phyloP scores from a whole-genome alignment of 1,139 yeast genomes.

The Taphrina pruni region DNA sequence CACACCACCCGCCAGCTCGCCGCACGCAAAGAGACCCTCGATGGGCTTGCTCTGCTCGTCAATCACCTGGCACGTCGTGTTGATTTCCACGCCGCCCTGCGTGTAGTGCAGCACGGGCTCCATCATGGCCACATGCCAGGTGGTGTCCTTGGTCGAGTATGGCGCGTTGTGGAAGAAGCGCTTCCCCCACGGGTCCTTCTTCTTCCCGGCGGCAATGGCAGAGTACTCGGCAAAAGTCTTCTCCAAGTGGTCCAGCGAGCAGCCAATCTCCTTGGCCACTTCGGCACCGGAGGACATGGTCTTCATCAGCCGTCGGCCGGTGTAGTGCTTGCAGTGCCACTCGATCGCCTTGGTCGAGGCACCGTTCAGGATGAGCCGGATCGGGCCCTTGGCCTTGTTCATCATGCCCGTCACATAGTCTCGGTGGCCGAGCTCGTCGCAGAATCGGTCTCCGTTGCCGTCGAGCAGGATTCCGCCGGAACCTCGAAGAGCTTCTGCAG shows the following conservation, averaged over 20 bases:
- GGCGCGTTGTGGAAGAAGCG: constrained; percentile 62
- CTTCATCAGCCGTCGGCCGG: constrained; percentile 68
- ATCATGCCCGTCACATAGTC: constrained; percentile 70
- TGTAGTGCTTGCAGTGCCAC: constrained; percentile 59
- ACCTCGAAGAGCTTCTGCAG: constrained; percentile 80
- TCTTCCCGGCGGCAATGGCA: constrained; percentile 57
- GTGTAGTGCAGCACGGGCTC: constrained; percentile 85
- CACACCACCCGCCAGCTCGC: constrained; percentile 82
- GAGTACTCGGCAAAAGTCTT: constrained; percentile 58
- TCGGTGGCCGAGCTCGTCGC: constrained; percentile 72
- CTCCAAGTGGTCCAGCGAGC: constrained; percentile 51
- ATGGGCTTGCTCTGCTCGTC: constrained; percentile 55
- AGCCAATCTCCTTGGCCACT: constrained; percentile 58
- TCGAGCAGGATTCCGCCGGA: constrained; percentile 75
- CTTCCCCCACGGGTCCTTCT: constrained; percentile 60
- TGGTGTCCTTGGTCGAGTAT: constrained; percentile 50
- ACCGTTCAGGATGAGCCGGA: constrained; percentile 59
- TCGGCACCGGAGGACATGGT: constrained; percentile 59
- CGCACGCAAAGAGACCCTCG: constrained; percentile 73
- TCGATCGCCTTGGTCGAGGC: constrained; percentile 57
- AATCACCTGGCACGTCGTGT: constrained; percentile 64
- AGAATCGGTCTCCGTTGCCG: constrained; percentile 68
- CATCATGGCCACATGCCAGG: constrained; percentile 60
- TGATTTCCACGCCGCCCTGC: constrained; percentile 82
- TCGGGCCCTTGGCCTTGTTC: constrained; percentile 61